phyloP scores from a whole-genome alignment of 2,329 filamentous ascomycete genomes.

The Apiospora hydei region DNA sequence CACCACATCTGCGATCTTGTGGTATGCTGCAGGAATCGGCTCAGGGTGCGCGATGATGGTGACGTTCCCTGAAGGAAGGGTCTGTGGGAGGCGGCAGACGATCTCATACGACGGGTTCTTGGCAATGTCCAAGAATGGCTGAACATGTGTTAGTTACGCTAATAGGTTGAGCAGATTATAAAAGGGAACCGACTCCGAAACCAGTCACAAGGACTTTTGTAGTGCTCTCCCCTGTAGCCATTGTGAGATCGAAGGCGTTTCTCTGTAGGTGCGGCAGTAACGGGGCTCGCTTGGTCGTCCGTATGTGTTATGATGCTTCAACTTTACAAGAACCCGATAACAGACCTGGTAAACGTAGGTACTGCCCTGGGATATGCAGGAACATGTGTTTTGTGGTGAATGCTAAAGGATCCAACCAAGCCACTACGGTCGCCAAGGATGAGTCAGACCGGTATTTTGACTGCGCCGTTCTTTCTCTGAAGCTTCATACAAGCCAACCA shows the following conservation, averaged over 20 bases:
- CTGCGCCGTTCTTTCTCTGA: not conserved
- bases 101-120: conserved; percentile 24
- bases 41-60: conserved; percentile 23
- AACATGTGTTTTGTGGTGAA: not conserved
- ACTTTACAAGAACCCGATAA: not conserved
- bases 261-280: not conserved
- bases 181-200: not conserved
- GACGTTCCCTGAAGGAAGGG: not conserved
- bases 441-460: conserved; percentile 10
- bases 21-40: conserved; percentile 10
- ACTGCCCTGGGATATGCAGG: not conserved
- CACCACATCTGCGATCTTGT: conserved; percentile 6
- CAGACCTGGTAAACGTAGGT: not conserved
- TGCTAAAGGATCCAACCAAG: not conserved
- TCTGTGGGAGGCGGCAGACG: conserved; percentile 14
- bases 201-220: not conserved
- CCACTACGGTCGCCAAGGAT: not conserved
- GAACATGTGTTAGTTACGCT: not conserved
- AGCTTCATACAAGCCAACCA: not conserved
- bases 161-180: not conserved
- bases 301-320: not conserved
- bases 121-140: conserved; percentile 4
- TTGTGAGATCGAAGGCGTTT: not conserved
- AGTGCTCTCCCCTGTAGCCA: not conserved
- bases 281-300: not conserved